Evolutionary conservation across 2,329 filamentous ascomycete species (phyloP), one percentile per base, ranked within the genome.

Genomic region (Geosmithia flava): DNA sequence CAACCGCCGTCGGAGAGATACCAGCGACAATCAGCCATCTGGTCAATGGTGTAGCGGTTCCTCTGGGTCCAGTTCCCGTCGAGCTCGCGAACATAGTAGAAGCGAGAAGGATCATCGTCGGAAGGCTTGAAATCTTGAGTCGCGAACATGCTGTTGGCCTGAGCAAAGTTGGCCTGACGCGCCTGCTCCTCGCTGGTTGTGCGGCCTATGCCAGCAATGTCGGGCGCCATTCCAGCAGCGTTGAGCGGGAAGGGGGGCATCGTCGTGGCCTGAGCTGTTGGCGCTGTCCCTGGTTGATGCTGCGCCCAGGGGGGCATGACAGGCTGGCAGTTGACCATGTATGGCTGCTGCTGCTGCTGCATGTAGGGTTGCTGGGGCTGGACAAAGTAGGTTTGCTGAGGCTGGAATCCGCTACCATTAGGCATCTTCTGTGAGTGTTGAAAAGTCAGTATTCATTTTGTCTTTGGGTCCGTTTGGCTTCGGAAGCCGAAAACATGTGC

Each of bases 81-180:
- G 54, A 75, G 62, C 63, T 83, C 78, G 49, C 76, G 74, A 55
- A 75, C 70, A 65, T 72, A 77, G 64, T 82, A 83, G 65, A 77
- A 74, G 52, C 78, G 76, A 43, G 68, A 69, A 40, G 74, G 72
- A 61, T 81, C 73, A 53, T 78, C 72, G 56, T 82, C 78, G 19
- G 71, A 69, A 2, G 80, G 80, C 62, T 80, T 77, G 58, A 81
- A 78, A 54, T 81, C 77, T 66, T 82, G 78, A 16, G 75, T 71
- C 59, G 78, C 71, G 53, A 73, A 70, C 53, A 74, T 64, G 54
- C 68, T 67, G 59, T 73, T 74, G 53, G 65, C 60, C 51, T 69
- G 58, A n/a, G 73, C 71, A 52, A 74, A 69, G 54, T 73, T 63
- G 43, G 69, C 59, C 58, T 74, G 70, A 49, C 72, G 68, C 19